Conservation (phyloP, 225 moss, liverwort and hornwort genomes). For the Pseudoscleropodium purum region DNA sequence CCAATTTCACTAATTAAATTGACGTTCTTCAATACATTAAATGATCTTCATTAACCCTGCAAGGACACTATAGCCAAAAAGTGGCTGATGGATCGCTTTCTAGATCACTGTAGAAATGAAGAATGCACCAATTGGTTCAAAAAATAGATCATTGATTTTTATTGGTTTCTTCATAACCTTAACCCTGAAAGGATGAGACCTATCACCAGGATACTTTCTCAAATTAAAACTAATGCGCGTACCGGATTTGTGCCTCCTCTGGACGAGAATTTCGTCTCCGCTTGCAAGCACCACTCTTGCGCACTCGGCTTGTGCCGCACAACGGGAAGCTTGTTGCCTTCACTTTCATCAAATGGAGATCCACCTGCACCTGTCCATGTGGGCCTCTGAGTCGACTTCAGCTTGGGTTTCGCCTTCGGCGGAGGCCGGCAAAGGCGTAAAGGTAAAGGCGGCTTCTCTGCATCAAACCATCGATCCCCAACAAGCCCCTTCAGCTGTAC, state of each 20-base stretch:
- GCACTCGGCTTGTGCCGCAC: background rate
- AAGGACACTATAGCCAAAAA: rapidly evolving
- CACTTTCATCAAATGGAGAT: background rate
- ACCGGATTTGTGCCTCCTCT: background rate
- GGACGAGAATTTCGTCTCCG: background rate
- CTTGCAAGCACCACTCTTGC: slow-evolving; percentile 37
- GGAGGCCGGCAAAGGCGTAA: slow-evolving; percentile 3
- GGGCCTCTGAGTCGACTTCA: slow-evolving; percentile 10
- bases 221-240: background rate
- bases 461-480: background rate
- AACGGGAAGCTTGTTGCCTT: background rate
- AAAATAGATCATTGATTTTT: background rate
- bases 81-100: rapidly evolving
- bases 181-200: background rate
- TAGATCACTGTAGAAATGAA: background rate
- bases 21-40: background rate
- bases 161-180: background rate
- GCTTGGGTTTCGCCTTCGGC: background rate
- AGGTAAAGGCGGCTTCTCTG: slow-evolving; percentile 13
- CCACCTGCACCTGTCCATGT: background rate
- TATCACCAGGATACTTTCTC: too few relatives aligned
- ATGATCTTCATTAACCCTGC: background rate
- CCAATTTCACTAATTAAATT: background rate
- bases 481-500: background rate
- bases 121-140: too few relatives aligned